These are phyloP conservation scores for Antrodiella citrinella DNA, from an alignment of 768 basidiomycete genomes.

Conservation along the genomic window DNA sequence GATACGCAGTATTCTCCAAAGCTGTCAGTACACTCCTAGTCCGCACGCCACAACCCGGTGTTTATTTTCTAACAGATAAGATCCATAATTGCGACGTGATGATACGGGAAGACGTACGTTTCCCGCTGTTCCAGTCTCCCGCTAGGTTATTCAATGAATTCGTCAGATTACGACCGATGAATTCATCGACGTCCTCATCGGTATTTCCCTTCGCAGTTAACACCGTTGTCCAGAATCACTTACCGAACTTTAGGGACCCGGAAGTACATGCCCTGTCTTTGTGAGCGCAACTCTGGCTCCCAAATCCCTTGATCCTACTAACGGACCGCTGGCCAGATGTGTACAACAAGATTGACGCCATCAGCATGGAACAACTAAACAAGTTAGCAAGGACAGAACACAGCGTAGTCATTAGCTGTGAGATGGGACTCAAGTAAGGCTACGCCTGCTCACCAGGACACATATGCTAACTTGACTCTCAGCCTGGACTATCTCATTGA, in stretches of 20 bases:
- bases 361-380: conserved; percentile 77
- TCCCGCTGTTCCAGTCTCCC: conserved; percentile 1
- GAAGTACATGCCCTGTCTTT: conserved; percentile 93
- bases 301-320: not conserved
- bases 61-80: conserved; percentile 46
- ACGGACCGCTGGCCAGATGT: conserved; percentile 45
- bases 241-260: conserved; percentile 53
- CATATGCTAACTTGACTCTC: too few species aligned
- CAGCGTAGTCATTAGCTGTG: conserved; percentile 94
- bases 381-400: conserved; percentile 74
- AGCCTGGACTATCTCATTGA: conserved; percentile 71
- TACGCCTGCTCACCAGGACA: conserved; percentile 6
- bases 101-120: conserved; percentile 90
- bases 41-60: not conserved
- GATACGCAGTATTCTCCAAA: conserved; percentile 84
- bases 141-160: conserved; percentile 4
- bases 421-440: conserved; percentile 81
- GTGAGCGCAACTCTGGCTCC: conserved; percentile 32
- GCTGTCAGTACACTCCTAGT: conserved; percentile 45
- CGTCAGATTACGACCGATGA: conserved; percentile 87
- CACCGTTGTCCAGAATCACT: not conserved
- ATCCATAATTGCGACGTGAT: conserved; percentile 94
- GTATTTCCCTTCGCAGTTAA: conserved; percentile 27
- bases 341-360: conserved; percentile 94
- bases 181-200: conserved; percentile 97